phyloP scores from a whole-genome alignment of 345 rosid species.

The Odontarrhena argentea region DNA sequence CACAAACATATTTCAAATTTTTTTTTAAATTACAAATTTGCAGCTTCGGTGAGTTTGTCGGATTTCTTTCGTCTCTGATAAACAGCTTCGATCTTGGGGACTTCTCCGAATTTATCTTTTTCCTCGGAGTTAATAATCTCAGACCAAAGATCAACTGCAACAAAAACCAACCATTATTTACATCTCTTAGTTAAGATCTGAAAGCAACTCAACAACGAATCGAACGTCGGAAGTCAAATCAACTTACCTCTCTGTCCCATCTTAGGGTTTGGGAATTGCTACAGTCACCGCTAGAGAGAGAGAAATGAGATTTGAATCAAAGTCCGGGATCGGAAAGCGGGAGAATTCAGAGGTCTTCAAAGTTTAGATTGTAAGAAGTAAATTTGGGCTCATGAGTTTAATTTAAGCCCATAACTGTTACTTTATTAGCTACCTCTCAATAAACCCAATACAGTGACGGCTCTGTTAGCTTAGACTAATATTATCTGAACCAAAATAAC shows the following conservation, averaged over 20 bases:
- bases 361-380: neutral
- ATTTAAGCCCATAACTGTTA: conserved; percentile 3
- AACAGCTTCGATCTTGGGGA: conserved; percentile 40
- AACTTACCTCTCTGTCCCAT: conserved; percentile 47
- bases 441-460: too few species aligned
- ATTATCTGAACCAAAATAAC: conserved; percentile 4
- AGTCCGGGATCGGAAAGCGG: conserved; percentile 13
- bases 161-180: conserved; percentile 10
- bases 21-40: conserved; percentile 36
- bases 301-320: conserved; percentile 8
- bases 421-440: too few species aligned
- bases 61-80: conserved; percentile 56
- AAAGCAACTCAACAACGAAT: conserved; percentile 1
- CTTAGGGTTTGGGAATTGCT: conserved; percentile 7
- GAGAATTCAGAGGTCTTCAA: neutral
- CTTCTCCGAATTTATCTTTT: conserved; percentile 22
- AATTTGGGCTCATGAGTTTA: conserved; percentile 12
- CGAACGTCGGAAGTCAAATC: neutral
- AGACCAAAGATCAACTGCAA: conserved; percentile 60
- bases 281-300: conserved; percentile 16
- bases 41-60: conserved; percentile 36
- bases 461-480: neutral
- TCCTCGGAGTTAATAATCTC: conserved; percentile 48
- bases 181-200: too few species aligned
- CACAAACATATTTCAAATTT: neutral